Evolutionary conservation across 306 rosid genomes (phyloP).

Genomic region (Mimosa bimucronata): DNA sequence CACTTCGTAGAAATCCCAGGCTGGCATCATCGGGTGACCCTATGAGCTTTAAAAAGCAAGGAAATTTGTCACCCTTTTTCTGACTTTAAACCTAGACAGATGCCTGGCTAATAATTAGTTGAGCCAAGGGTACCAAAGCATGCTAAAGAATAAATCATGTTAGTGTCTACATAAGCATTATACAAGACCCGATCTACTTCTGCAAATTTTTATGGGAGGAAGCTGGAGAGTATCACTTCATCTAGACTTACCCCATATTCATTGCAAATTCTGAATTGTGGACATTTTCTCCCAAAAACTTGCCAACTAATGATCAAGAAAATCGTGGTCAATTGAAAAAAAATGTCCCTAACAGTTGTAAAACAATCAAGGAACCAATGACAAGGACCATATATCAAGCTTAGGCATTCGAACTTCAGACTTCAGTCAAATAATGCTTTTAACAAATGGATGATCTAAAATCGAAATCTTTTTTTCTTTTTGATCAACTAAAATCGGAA

Average conservation of each 20-base stretch:
- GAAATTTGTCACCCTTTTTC: constrained; percentile 25
- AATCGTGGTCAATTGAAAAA: background rate
- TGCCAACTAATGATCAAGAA: background rate
- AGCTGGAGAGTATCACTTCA: constrained; percentile 16
- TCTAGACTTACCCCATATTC: constrained; percentile 3
- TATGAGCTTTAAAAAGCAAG: constrained; percentile 65
- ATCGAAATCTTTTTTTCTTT: background rate
- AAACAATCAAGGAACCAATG: constrained; percentile 16
- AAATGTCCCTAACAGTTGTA: background rate
- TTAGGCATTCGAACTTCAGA: constrained; percentile 15
- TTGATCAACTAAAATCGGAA: background rate
- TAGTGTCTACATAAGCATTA: constrained; percentile 7
- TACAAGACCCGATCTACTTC: constrained; percentile 1
- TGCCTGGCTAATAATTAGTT: constrained; percentile 3
- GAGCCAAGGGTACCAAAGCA: background rate
- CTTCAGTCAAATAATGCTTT: constrained; percentile 7
- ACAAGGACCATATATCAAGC: background rate
- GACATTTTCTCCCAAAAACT: constrained; percentile 1
- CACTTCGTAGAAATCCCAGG: constrained; percentile 91
- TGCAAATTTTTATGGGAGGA: constrained; percentile 31
- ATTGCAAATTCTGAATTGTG: background rate
- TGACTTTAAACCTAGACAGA: constrained; percentile 17
- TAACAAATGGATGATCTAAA: constrained; percentile 10
- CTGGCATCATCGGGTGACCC: constrained; percentile 97
- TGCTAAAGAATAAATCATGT: constrained; percentile 10